Conservation (phyloP, 225 moss, liverwort and hornwort genomes). For the Pseudoscleropodium purum region DNA sequence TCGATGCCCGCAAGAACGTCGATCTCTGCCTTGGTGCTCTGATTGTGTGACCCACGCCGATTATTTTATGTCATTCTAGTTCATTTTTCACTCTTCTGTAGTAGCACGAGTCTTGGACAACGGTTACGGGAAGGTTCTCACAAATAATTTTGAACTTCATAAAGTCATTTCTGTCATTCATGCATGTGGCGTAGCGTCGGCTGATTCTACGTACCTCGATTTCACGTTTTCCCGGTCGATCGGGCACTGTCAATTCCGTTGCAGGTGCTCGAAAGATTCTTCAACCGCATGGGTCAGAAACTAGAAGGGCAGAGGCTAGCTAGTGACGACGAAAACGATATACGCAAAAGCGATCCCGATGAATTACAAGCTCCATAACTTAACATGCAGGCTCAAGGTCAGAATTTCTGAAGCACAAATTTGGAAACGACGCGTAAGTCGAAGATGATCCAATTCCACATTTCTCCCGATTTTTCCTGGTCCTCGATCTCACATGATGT, state of each 20-base stretch:
- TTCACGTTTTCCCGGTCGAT: background rate
- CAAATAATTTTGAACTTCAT: background rate
- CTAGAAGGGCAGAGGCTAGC: background rate
- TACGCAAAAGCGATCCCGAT: background rate
- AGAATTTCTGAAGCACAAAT: background rate
- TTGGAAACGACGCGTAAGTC: background rate
- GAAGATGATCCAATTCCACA: background rate
- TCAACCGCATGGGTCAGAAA: background rate
- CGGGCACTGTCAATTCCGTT: background rate
- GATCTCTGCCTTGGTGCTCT: background rate
- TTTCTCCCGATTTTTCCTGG: background rate
- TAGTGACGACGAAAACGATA: background rate
- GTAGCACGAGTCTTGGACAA: background rate
- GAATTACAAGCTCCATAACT: background rate
- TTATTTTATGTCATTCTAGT: background rate
- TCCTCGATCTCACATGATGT: background rate
- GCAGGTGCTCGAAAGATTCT: background rate
- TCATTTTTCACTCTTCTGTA: background rate
- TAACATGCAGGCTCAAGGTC: background rate
- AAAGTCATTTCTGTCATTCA: background rate
- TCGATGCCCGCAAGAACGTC: background rate
- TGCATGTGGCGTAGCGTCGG: background rate
- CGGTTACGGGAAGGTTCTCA: background rate
- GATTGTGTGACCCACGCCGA: background rate
- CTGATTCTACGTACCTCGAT: background rate